These are phyloP conservation scores for Lachnellula cervina DNA, from an alignment of 2,329 filamentous ascomycete species.

Conservation along the genomic window DNA sequence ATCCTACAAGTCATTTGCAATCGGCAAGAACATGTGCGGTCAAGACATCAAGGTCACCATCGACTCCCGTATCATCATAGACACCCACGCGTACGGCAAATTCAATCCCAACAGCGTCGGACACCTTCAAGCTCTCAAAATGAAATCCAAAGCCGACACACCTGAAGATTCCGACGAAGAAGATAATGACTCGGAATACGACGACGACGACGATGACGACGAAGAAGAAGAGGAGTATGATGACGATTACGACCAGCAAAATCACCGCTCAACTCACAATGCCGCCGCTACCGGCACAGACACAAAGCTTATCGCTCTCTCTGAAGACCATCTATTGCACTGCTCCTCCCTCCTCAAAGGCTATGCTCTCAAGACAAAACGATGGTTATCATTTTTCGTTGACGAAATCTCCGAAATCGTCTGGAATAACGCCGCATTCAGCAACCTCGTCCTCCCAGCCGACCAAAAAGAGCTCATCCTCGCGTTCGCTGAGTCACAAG, in stretches of 20 bases:
- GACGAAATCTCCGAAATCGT: constrained; percentile 40
- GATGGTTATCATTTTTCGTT: constrained; percentile 46
- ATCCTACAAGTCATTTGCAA: constrained; percentile 34
- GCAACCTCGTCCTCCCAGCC: constrained; percentile 43
- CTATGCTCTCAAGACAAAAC: constrained; percentile 44
- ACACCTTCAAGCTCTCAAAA: constrained; percentile 12
- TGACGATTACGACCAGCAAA: background rate
- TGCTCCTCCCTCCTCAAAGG: constrained; percentile 41
- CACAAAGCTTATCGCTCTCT: constrained; percentile 27
- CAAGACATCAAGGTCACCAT: constrained; percentile 18
- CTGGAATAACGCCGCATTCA: constrained; percentile 47
- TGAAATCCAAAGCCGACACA: constrained; percentile 10
- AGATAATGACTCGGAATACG: background rate
- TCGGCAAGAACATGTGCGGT: constrained; percentile 18
- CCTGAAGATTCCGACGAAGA: background rate
- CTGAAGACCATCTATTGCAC: constrained; percentile 38
- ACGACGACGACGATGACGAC: background rate
- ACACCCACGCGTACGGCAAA: constrained; percentile 17
- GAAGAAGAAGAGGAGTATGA: background rate
- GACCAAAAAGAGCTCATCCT: constrained; percentile 49
- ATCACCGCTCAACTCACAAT: constrained; percentile 1
- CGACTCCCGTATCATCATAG: constrained; percentile 21
- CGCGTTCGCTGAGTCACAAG: constrained; percentile 46
- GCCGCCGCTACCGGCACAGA: constrained; percentile 13
- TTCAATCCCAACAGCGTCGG: constrained; percentile 26